Conservation (phyloP, 768 basidiomycete species). For the Pholiota molesta region DNA sequence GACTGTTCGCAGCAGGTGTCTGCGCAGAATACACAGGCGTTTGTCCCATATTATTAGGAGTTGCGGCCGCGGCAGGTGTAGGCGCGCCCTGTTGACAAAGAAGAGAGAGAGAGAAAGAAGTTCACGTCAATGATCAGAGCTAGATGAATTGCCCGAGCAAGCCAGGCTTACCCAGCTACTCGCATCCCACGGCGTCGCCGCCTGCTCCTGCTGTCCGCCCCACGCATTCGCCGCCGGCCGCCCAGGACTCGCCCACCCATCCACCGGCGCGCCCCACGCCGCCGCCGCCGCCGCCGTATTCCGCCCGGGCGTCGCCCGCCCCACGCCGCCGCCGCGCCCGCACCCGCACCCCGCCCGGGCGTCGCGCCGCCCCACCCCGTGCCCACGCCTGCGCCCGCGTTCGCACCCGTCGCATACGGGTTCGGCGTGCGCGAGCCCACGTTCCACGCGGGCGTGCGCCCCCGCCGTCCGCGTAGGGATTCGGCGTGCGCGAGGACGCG, state of each 20-base stretch:
- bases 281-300: slow-evolving; percentile 9
- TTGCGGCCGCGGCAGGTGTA: slow-evolving; percentile 50
- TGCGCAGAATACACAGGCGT: slow-evolving; percentile 39
- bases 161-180: slow-evolving; percentile 3
- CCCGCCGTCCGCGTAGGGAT: slow-evolving; percentile 63
- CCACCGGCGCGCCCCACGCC: slow-evolving; percentile 32
- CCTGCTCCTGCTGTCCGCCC: background rate
- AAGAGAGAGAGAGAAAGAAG: slow-evolving; percentile 5
- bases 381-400: slow-evolving; percentile 34
- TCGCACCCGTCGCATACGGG: slow-evolving; percentile 60
- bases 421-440: slow-evolving; percentile 70
- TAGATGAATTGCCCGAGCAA: slow-evolving; percentile 3
- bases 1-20: slow-evolving; percentile 38
- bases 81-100: slow-evolving; percentile 45
- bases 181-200: background rate
- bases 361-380: slow-evolving; percentile 50
- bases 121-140: slow-evolving; percentile 1
- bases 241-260: slow-evolving; percentile 25
- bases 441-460: slow-evolving; percentile 72
- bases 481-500: slow-evolving; percentile 68
- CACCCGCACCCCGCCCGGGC: slow-evolving; percentile 34
- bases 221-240: slow-evolving; percentile 11
- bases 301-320: slow-evolving; percentile 26
- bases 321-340: background rate
- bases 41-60: slow-evolving; percentile 43